Evolutionary conservation across 1,284 basidiomycete species (phyloP), one percentile per base, ranked within the genome.

Genomic region (Malassezia vespertilionis): DNA sequence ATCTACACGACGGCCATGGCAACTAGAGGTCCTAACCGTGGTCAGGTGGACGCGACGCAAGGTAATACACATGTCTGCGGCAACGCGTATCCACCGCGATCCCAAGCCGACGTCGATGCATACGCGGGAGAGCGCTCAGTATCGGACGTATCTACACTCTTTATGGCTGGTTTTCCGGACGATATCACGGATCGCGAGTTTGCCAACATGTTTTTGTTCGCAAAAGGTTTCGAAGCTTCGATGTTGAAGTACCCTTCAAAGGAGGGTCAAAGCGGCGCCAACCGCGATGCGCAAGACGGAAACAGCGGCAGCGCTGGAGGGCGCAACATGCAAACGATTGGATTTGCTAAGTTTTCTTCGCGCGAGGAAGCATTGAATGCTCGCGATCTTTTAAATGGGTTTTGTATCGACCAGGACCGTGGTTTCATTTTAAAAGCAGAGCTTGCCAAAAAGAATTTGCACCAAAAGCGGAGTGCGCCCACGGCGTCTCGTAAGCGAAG

Each of bases 171-270:
- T 0, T 97, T 97, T 72, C 91, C 91, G 2, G 93, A 97, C 56
- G 91, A 97, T 69, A 96, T 97, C 85, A 82, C 84, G 77, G 89
- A 96, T 74, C 86, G 91, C 18, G 91, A 97, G 74, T 96, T 97
- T 72, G 87, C 91, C 73, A 96, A 96, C 72, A 93, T 97, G 84
- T 97, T 97, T 72, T 86, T 89, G 3, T 97, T 97, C 68, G 87
- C 86, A 2, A 75, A 79, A 1, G 93, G 89, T 10, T 97, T 97
- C 65, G 91, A 97, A 71, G 93, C 91, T 14, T 90, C 91, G 0
- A 95, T 90, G 5, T 78, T 97, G 61, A 97, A 96, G 77, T 65
- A 67, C 33, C 37, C 37, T 18, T 15, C 5, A 15, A 41, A 41
- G 1, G 56, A 63, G 30, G 20, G 33, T 4, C 17, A 39, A 12